phyloP scores from a whole-genome alignment of 441 rosid species.

The Macaranga tanarius region DNA sequence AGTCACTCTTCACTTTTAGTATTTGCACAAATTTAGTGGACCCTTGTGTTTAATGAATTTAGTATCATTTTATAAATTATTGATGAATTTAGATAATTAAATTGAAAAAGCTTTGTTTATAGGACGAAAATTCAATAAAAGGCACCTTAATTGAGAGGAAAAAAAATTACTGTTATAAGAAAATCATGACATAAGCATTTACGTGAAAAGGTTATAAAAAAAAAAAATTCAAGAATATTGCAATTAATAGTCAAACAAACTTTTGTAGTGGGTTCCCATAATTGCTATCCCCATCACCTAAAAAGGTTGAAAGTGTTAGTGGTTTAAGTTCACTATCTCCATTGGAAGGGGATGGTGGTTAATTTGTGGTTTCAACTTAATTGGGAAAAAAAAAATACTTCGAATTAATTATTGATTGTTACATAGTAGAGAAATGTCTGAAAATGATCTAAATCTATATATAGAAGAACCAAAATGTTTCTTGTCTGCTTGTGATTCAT shows the following conservation, averaged over 20 bases:
- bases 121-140: neutral
- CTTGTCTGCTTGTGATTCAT: slow-evolving; percentile 1
- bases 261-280: slow-evolving; percentile 6
- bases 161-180: neutral
- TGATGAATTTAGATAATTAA: neutral
- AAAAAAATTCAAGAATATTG: neutral
- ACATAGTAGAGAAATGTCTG: neutral
- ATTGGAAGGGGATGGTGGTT: neutral
- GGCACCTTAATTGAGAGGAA: too few relatives aligned
- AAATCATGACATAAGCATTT: neutral
- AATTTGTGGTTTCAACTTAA: neutral
- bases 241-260: slow-evolving; percentile 16
- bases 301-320: slow-evolving; percentile 9
- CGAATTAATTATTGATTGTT: neutral
- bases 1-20: slow-evolving; percentile 4
- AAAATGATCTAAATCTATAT: neutral
- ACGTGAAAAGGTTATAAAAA: neutral
- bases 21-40: neutral
- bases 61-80: too few relatives aligned
- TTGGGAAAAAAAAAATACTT: too few relatives aligned
- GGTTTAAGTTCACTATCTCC: slow-evolving; percentile 7
- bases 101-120: neutral
- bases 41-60: neutral
- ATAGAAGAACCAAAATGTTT: slow-evolving; percentile 11
- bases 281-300: slow-evolving; percentile 19